Base-by-base conservation (phyloP, 208 protist genomes). In the Trypanosoma congolense region DNA sequence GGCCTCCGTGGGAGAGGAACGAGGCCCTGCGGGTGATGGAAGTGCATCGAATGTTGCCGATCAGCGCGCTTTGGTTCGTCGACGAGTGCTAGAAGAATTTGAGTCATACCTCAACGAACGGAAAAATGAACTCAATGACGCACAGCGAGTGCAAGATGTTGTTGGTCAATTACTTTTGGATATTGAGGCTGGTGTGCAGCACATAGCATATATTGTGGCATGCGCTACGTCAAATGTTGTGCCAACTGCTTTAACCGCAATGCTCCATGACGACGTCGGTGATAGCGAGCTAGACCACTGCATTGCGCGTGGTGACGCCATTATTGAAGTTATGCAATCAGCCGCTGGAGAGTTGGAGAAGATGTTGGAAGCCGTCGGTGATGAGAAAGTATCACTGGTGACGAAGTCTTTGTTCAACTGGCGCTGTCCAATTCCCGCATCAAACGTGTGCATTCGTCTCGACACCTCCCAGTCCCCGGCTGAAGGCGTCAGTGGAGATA, bases 61-160 rank as follows among this genome's bases (percentile, higher is more conserved):
- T 51, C 76, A 71, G 58, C 72, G 82, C 16, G 77, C 86, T 35
- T 61, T 80, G 24, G 82, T 83, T 57, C 66, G 66, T 21, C 77
- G 70, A 43, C 62, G 82, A 31, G 79, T 96, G 30, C 64, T 96
- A 0, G 87, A 90, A 16, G 90, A 97, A 52, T 96, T 96, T 56
- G 83, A 94, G 42, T 56, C 68, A 16, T 85, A 96, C 67, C 78
- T 97, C n/a, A 25, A 38, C 8, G 82, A 86, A 29, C 69, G 80
- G 4, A 57, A 76, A 35, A 56, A 72, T 5, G 75, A 90, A 43
- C 56, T 80, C 16, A 73, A 91, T 60, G 68, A 76, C 47, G 65
- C 75, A 46, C 70, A 79, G 48, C 43, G 54, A 4, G 49, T 78
- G 41, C 89, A 90, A 61, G 79, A 96, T 52, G 18, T 40, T 5